Evolutionary conservation across 1,284 basidiomycete genomes (phyloP), one percentile per base, ranked within the genome.

Genomic region (Sporisorium scitamineum): DNA sequence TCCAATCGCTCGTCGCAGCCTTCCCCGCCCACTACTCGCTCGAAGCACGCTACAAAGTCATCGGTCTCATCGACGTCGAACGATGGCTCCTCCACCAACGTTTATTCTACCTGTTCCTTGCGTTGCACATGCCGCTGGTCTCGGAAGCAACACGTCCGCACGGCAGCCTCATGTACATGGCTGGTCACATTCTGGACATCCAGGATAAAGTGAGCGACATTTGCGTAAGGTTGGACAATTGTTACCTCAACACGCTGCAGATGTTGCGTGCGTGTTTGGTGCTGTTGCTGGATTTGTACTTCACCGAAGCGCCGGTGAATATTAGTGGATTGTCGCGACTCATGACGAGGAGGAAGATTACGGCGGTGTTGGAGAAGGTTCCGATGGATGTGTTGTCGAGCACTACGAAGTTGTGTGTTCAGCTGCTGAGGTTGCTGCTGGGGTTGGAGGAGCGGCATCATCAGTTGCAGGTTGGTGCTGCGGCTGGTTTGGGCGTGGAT

Each of bases 11-110:
- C 37, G 55, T 74, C 24, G 53, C 66, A 0, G 55, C 66, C 1
- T 66, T 74, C 9, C 71, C 71, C 7, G 66, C 71, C 2, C 71
- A 74, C 62, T 74, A 70, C 41, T 69, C 71, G 41, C 60, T 74
- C 18, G 71, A 74, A 31, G 57, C 59, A 20, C 59, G 59, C 5
- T 74, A 70, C 59, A 66, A 61, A 6, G 53, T 53, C 5, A 61
- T 70, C 13, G 50, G 37, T 11, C 44, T 68, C 9, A 52, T 66
- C 18, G 71, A 74, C 18, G 55, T 74, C 18, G 66, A 74, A 26
- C 61, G 71, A 20, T 74, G 71, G 71, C 67, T 74, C 20, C 34
- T 74, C 10, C 71, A 74, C 22, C 71, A 74, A 29, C 53, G 56
- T 2, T 47, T 70, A 14, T 74, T 74, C 53, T 61, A 66, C n/a